Evolutionary conservation across 176 grass and related monocot genomes (phyloP).

Genomic region (Cenchrus americanus): DNA sequence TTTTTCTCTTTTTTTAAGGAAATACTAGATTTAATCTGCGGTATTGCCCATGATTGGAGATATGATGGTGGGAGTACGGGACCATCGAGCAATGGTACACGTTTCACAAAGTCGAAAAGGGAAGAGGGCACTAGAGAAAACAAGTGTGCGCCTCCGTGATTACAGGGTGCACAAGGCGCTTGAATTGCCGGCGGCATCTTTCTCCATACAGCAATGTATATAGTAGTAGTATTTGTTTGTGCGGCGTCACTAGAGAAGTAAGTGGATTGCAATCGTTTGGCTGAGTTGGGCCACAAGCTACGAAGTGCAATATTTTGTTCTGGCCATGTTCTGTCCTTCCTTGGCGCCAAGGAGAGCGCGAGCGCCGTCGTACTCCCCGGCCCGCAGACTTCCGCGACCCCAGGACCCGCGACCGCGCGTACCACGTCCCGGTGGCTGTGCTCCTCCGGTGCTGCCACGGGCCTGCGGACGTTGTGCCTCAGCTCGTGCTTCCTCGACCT

Average conservation of each 20-base stretch:
- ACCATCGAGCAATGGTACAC: not conserved
- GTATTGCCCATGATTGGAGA: not conserved
- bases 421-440: too few species aligned
- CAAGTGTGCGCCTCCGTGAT: constrained; percentile 18
- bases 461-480: too few species aligned
- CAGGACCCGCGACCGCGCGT: too few species aligned
- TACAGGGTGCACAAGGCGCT: not conserved
- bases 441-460: too few species aligned
- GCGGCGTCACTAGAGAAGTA: not conserved
- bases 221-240: not conserved
- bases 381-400: too few species aligned
- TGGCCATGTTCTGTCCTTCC: too few species aligned
- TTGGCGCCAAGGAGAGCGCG: too few species aligned
- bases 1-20: not conserved
- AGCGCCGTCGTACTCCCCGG: too few species aligned
- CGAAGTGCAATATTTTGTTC: too few species aligned
- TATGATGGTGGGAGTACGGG: not conserved
- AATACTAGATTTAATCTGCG: not conserved
- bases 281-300: too few species aligned
- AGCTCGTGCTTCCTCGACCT: too few species aligned
- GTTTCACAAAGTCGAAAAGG: not conserved
- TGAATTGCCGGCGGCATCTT: not conserved
- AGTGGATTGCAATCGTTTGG: too few species aligned
- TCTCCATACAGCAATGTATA: not conserved
- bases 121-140: not conserved